Conservation (phyloP, 116 monocot genomes). For the Posidonia oceanica region DNA sequence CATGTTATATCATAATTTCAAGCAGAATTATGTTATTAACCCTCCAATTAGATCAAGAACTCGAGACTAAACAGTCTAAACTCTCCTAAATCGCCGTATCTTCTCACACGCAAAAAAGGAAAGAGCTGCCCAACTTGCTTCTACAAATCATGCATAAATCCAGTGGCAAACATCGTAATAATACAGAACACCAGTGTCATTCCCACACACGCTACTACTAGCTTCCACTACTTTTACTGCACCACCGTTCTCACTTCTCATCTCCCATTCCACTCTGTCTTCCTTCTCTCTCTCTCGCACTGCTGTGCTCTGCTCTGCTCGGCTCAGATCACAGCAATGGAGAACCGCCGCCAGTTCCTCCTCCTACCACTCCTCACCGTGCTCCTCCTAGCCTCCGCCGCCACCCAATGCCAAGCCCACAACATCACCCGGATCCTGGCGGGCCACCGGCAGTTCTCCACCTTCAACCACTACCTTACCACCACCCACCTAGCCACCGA, state of each 20-base stretch:
- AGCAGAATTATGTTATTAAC: too few relatives aligned
- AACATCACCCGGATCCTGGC: conserved; percentile 69
- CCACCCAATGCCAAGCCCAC: conserved; percentile 5
- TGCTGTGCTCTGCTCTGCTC: neutral
- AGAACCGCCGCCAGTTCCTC: neutral
- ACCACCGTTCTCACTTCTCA: too few relatives aligned
- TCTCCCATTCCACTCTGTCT: neutral
- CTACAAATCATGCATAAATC: neutral
- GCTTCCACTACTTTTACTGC: too few relatives aligned
- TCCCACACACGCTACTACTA: neutral
- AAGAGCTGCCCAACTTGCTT: too few relatives aligned
- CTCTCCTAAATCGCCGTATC: too few relatives aligned
- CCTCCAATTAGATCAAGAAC: too few relatives aligned
- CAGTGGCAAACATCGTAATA: neutral
- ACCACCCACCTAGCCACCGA: conserved; percentile 55
- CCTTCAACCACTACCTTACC: conserved; percentile 88
- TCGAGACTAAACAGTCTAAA: too few relatives aligned
- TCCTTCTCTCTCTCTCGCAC: neutral
- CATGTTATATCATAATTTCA: too few relatives aligned
- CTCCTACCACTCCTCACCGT: neutral
- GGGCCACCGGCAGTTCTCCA: conserved; percentile 68
- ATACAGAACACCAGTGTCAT: neutral
- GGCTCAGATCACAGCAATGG: neutral
- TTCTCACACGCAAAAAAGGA: too few relatives aligned
- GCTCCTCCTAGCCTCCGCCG: neutral